Evolutionary conservation across 768 basidiomycete genomes (phyloP).

Genomic region (Auriculariales sp.): DNA sequence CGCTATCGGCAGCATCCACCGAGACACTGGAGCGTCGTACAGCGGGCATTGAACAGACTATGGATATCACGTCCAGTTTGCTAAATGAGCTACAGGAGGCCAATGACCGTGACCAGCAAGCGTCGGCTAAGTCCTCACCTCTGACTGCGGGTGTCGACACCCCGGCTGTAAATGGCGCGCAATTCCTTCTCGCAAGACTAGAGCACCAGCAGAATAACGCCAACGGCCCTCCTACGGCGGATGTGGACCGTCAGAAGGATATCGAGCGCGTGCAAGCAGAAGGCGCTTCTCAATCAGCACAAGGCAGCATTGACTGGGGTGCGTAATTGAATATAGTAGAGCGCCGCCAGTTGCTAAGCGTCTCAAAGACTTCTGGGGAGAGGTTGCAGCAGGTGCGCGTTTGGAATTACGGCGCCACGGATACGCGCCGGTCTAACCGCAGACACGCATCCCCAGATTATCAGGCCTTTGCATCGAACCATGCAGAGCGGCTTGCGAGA

Average conservation of each 20-base stretch:
- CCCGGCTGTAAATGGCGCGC: slow-evolving; percentile 5
- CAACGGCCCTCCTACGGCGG: slow-evolving; percentile 29
- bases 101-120: slow-evolving; percentile 9
- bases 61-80: slow-evolving; percentile 10
- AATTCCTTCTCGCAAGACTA: slow-evolving; percentile 37
- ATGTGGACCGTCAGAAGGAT: slow-evolving; percentile 64
- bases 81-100: slow-evolving; percentile 14
- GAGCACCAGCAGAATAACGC: slow-evolving; percentile 30
- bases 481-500: slow-evolving; percentile 63
- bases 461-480: slow-evolving; percentile 66
- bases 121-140: slow-evolving; percentile 12
- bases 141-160: slow-evolving; percentile 8
- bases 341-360: slow-evolving; percentile 1
- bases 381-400: slow-evolving; percentile 75
- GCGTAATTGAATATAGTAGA: slow-evolving; percentile 12
- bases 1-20: slow-evolving; percentile 16
- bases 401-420: too few relatives aligned
- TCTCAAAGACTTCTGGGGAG: slow-evolving; percentile 79
- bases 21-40: slow-evolving; percentile 2
- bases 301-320: slow-evolving; percentile 65
- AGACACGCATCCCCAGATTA: slow-evolving; percentile 43
- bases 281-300: slow-evolving; percentile 21
- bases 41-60: slow-evolving; percentile 20
- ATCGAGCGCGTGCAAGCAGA: slow-evolving; percentile 50
- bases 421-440: too few relatives aligned